phyloP scores from a whole-genome alignment of 78 protist genomes.

The Cyanophora paradoxa region DNA sequence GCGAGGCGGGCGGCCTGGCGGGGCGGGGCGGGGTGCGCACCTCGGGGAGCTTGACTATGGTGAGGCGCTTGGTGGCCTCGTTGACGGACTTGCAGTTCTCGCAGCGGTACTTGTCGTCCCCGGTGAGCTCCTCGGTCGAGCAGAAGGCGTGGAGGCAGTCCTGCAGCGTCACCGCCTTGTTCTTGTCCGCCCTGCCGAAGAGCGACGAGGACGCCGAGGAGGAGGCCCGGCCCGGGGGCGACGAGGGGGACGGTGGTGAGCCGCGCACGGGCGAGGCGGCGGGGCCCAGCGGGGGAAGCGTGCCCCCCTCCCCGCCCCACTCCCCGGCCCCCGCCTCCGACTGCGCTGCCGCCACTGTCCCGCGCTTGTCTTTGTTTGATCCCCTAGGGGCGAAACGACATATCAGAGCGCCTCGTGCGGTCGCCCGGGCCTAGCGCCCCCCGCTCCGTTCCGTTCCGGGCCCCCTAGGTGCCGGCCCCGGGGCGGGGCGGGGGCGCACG shows the following conservation, averaged over 20 bases:
- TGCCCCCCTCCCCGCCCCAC: too few species aligned
- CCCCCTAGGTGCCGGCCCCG: neutral
- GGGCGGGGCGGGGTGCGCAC: too few species aligned
- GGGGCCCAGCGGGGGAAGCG: too few species aligned
- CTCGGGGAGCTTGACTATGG: neutral
- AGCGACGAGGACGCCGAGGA: neutral
- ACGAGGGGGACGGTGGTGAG: too few species aligned
- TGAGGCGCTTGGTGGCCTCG: neutral
- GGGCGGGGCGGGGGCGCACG: neutral
- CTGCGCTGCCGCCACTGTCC: neutral
- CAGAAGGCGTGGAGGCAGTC: conserved; percentile 2
- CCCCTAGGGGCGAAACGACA: too few species aligned
- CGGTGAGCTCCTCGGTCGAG: neutral
- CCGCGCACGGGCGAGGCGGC: too few species aligned
- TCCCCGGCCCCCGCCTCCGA: neutral
- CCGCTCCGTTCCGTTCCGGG: too few species aligned
- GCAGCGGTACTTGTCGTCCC: conserved; percentile 12
- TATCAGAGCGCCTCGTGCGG: too few species aligned
- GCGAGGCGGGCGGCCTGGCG: too few species aligned
- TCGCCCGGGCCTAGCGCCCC: too few species aligned
- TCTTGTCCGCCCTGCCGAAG: too few species aligned
- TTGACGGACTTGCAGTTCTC: conserved; percentile 3
- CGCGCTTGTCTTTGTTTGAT: neutral
- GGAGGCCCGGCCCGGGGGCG: neutral
- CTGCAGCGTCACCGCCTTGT: neutral